Evolutionary conservation across 1,139 yeast genomes (phyloP).

Genomic region (Suhomyces kunorum): DNA sequence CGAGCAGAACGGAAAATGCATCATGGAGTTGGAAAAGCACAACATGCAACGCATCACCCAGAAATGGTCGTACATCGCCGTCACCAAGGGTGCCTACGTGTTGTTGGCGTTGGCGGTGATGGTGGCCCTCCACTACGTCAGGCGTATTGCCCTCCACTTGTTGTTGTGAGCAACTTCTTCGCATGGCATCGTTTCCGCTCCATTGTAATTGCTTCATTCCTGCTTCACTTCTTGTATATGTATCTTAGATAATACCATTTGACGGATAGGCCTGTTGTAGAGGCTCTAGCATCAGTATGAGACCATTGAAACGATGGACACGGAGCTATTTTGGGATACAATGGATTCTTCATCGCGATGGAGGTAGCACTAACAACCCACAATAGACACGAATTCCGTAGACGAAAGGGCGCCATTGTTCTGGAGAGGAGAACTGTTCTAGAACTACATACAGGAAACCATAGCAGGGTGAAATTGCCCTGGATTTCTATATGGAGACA

Average conservation of each 20-base stretch:
- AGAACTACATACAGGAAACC: not conserved
- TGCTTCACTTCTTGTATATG: slow-evolving; percentile 7
- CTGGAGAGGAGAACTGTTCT: slow-evolving; percentile 4
- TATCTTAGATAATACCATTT: slow-evolving; percentile 1
- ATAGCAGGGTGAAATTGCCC: not conserved
- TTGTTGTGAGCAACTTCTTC: not conserved
- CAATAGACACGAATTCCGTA: not conserved
- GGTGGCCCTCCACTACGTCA: slow-evolving; percentile 29
- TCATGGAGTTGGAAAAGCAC: slow-evolving; percentile 65
- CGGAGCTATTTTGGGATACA: no score
- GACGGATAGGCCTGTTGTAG: not conserved
- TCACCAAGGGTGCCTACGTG: slow-evolving; percentile 51
- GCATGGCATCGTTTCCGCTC: not conserved
- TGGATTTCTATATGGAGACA: not conserved
- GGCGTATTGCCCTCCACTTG: slow-evolving; percentile 12
- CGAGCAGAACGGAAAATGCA: slow-evolving; percentile 58
- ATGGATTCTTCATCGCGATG: no score
- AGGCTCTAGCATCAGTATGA: no score
- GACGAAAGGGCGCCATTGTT: slow-evolving; percentile 1
- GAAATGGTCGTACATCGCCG: slow-evolving; percentile 56
- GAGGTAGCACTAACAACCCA: slow-evolving; percentile 1
- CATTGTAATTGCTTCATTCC: not conserved
- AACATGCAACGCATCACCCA: slow-evolving; percentile 58
- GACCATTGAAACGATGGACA: no score
- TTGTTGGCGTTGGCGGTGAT: slow-evolving; percentile 28